Base-by-base conservation (phyloP, 1,139 yeast species). In the Candida albicans region DNA sequence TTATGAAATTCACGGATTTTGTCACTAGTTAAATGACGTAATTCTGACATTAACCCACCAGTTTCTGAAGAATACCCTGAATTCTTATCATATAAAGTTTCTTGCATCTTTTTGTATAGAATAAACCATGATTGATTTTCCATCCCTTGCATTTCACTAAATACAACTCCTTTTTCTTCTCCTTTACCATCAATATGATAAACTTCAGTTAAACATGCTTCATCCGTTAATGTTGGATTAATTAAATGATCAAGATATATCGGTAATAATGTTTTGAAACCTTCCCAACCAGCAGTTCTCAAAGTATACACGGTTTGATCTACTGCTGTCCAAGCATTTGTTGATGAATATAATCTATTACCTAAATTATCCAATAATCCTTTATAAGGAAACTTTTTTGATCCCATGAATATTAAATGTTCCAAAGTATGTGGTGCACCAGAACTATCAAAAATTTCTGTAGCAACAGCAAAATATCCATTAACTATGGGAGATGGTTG, bases 361-460 rank as follows among this genome's bases (percentile, higher is more conserved):
- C 98, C 96, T 45, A 91, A 74, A 8, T 83, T 83, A 57, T 95
- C 99, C 40, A 95, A 71, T 42, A 91, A 70, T 3, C 99, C 99
- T 63, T 93, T 93, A 62, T 84, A 91, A 0, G 99, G 99, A 54
- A 83, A 89, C 47, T 83, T 81, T 49, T 84, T 73, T 2, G 96
- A 87, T 0, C 99, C 99, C 96, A 91, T 87, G 61, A 95, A 95
- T 34, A 93, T 77, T 59, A 95, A 72, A 66, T 95, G 99, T 64
- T 95, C 99, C 44, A 95, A 68, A 1, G 99, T 93, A 59, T 95
- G 99, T 2, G 99, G 99, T 46, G 87, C 81, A 5, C 99, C 99
- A 14, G 93, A 80, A 61, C 91, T 95, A 59, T 88, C 81, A 26
- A 75, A 70, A 43, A 89, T 87, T 60, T 93, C 98, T 0, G 98